Evolutionary conservation across 1,284 basidiomycete species (phyloP).

Genomic region (Chalciporus sp.): DNA sequence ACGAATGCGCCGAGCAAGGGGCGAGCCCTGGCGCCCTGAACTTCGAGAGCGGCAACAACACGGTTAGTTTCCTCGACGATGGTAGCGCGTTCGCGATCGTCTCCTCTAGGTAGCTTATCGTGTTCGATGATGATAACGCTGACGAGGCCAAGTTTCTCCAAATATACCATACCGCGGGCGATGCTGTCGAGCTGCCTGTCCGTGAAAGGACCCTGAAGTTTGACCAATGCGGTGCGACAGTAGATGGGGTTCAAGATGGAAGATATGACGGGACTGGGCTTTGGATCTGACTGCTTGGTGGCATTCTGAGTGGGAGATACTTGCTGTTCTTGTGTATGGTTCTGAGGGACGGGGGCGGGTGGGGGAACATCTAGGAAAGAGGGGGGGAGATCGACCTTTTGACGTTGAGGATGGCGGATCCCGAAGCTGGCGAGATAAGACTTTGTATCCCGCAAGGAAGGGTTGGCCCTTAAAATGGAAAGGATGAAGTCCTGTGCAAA

Average conservation of each 20-base stretch:
- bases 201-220: slow-evolving; percentile 97
- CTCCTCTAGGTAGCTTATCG: slow-evolving; percentile 72
- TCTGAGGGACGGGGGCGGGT: slow-evolving; percentile 13
- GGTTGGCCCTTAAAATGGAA: slow-evolving; percentile 91
- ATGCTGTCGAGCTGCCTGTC: slow-evolving; percentile 94
- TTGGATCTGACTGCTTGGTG: slow-evolving; percentile 21
- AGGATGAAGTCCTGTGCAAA: slow-evolving; percentile 88
- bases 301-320: slow-evolving; percentile 28
- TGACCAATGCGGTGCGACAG: slow-evolving; percentile 90
- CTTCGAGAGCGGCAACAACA: slow-evolving; percentile 82
- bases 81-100: slow-evolving; percentile 62
- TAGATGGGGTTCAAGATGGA: slow-evolving; percentile 86
- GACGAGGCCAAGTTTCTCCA: slow-evolving; percentile 94
- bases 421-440: slow-evolving; percentile 90
- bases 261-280: slow-evolving; percentile 60
- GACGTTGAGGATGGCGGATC: slow-evolving; percentile 43
- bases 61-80: slow-evolving; percentile 79
- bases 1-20: slow-evolving; percentile 89
- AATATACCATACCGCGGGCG: slow-evolving; percentile 89
- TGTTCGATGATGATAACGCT: slow-evolving; percentile 95
- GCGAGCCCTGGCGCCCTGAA: slow-evolving; percentile 83
- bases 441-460: slow-evolving; percentile 88
- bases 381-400: slow-evolving; percentile 29
- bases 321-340: slow-evolving; percentile 21
- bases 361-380: slow-evolving; percentile 22